These are phyloP conservation scores for Talaromyces sp. DNA, from an alignment of 2,329 filamentous ascomycete genomes.

Conservation along the genomic window DNA sequence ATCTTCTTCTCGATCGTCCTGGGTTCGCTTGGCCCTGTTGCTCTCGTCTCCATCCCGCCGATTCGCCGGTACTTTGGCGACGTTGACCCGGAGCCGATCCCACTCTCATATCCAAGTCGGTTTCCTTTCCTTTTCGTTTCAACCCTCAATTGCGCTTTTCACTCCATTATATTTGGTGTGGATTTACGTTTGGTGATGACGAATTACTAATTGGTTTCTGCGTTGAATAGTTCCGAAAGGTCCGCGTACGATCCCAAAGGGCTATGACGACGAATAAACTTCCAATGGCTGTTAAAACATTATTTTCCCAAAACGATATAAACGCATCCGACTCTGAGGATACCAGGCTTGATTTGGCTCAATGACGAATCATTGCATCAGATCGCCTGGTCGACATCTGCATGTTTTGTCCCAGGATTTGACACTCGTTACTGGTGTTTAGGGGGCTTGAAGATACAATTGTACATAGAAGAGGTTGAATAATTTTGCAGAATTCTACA, in stretches of 20 bases:
- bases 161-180: neutral
- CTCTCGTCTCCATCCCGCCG: conserved; percentile 66
- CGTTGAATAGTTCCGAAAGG: conserved; percentile 38
- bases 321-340: neutral
- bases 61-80: conserved; percentile 70
- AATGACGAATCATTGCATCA: neutral
- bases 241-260: conserved; percentile 40
- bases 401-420: neutral
- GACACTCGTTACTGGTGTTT: neutral
- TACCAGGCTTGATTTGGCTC: neutral
- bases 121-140: neutral
- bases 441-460: neutral
- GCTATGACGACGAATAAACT: conserved; percentile 39
- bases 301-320: neutral
- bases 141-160: neutral
- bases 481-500: neutral
- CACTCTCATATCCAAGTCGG: conserved; percentile 89
- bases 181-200: neutral
- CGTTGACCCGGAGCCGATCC: conserved; percentile 64
- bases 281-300: neutral
- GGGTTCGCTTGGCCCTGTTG: conserved; percentile 65
- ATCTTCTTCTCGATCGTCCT: conserved; percentile 83
- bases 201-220: neutral
- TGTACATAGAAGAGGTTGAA: conserved; percentile 1
- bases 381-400: neutral